Conservation (phyloP, 2,329 filamentous ascomycete species). For the Alternaria panax region DNA sequence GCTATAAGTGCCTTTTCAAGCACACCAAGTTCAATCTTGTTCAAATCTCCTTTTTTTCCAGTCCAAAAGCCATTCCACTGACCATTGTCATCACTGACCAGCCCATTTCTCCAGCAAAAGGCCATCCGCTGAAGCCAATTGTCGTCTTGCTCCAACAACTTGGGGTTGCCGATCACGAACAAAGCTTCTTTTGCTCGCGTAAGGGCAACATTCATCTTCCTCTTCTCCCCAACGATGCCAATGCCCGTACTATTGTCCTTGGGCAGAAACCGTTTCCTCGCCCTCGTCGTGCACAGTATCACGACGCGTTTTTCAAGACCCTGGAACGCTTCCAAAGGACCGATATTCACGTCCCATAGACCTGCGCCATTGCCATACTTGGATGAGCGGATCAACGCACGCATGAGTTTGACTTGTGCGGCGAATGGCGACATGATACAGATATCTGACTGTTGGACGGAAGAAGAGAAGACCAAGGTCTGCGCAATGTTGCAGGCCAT, state of each 20-base stretch:
- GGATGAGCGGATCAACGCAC: slow-evolving; percentile 43
- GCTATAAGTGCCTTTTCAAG: slow-evolving; percentile 38
- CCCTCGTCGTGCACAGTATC: slow-evolving; percentile 55
- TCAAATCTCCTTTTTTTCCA: neutral
- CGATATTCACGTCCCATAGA: slow-evolving; percentile 53
- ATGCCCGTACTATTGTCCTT: slow-evolving; percentile 39
- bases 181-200: slow-evolving; percentile 55
- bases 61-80: slow-evolving; percentile 19
- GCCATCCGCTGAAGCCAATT: slow-evolving; percentile 49
- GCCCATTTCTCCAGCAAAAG: slow-evolving; percentile 51
- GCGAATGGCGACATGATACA: slow-evolving; percentile 56
- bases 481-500: slow-evolving; percentile 42
- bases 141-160: slow-evolving; percentile 47
- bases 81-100: slow-evolving; percentile 19
- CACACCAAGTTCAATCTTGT: slow-evolving; percentile 26
- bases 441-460: slow-evolving; percentile 47
- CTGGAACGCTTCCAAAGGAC: slow-evolving; percentile 57
- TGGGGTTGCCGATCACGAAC: slow-evolving; percentile 53
- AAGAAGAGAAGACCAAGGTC: slow-evolving; percentile 32
- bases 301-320: slow-evolving; percentile 55
- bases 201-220: slow-evolving; percentile 56
- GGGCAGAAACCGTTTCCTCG: slow-evolving; percentile 42
- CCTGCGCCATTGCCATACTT: slow-evolving; percentile 8
- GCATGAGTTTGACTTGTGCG: slow-evolving; percentile 54
- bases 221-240: slow-evolving; percentile 50